A percentile compares a stretch with the other conserved stretches of the same genome.
phyloP scores from a whole-genome alignment of 169 alveolate species.

The Plasmodium relictum region DNA sequence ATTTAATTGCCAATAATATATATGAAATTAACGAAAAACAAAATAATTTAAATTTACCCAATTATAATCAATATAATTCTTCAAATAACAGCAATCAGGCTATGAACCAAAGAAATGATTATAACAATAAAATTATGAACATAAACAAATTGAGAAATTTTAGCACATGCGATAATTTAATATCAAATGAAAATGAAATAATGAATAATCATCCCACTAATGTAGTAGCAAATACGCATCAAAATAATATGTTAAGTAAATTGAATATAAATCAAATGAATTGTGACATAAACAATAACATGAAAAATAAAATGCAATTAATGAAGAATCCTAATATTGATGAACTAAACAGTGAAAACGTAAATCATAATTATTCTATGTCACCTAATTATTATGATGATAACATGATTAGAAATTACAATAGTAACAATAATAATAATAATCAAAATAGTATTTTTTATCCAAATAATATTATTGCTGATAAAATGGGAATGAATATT shows the following conservation, averaged over 20 bases:
- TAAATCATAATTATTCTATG: background rate
- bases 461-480: background rate
- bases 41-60: background rate
- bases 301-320: background rate
- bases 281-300: background rate
- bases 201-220: background rate
- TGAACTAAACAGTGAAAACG: background rate
- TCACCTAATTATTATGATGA: background rate
- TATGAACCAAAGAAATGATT: background rate
- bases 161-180: background rate
- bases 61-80: background rate
- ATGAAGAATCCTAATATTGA: background rate
- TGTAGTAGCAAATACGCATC: background rate
- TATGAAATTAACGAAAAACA: background rate
- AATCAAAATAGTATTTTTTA: background rate
- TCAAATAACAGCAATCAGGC: background rate
- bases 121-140: background rate
- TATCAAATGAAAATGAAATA: background rate
- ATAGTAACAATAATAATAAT: slow-evolving; percentile 7
- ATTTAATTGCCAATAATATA: background rate
- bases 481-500: slow-evolving; percentile 13
- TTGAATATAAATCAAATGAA: background rate
- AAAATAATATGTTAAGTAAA: background rate
- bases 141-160: background rate
- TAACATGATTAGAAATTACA: background rate